phyloP scores from a whole-genome alignment of 139 green algal species.

The Closterium sp. region DNA sequence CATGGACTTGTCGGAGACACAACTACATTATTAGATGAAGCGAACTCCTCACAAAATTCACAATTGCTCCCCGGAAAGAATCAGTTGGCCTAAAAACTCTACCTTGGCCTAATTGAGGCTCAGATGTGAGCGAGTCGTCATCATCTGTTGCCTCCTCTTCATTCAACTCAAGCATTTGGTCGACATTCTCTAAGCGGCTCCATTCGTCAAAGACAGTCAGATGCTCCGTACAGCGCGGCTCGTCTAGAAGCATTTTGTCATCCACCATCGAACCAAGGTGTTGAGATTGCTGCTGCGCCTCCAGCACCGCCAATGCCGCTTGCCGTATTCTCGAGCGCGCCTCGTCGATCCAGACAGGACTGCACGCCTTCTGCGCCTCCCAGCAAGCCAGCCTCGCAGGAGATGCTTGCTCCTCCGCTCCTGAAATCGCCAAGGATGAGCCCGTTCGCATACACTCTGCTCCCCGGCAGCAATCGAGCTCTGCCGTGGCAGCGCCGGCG shows the following conservation, averaged over 20 bases:
- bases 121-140: background rate
- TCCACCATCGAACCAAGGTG: background rate
- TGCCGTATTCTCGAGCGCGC: background rate
- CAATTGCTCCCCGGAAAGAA: background rate
- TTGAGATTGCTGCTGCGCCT: background rate
- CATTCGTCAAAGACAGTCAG: no score
- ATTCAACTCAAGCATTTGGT: background rate
- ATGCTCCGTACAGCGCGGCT: background rate
- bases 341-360: background rate
- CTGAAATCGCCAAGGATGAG: background rate
- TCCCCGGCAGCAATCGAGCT: background rate
- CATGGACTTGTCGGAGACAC: no score
- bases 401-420: no score
- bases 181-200: background rate
- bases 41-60: background rate
- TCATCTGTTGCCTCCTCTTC: background rate
- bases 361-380: background rate
- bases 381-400: background rate
- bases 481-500: background rate
- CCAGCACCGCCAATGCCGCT: background rate
- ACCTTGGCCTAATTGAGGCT: background rate
- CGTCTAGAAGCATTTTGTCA: background rate
- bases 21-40: background rate
- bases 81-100: background rate
- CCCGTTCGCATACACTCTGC: background rate